phyloP scores from a whole-genome alignment of 2,329 filamentous ascomycete species.

The Ophiosphaerella narmari region DNA sequence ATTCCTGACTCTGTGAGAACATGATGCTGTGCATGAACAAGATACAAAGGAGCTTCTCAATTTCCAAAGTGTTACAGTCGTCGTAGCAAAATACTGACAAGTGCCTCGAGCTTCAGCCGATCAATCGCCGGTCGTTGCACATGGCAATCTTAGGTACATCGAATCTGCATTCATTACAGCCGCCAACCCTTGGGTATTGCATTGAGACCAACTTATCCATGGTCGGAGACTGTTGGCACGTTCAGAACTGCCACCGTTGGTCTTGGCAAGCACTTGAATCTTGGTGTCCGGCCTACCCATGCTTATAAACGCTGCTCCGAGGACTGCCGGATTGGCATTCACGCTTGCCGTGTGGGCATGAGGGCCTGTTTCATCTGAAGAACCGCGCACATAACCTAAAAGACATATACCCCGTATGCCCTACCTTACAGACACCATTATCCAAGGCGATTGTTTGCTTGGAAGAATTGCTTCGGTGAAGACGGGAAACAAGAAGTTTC shows the following conservation, averaged over 20 bases:
- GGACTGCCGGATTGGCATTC: too few species aligned
- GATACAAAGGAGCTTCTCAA: neutral
- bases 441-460: too few species aligned
- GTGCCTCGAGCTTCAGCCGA: neutral
- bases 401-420: too few species aligned
- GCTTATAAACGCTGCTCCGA: too few species aligned
- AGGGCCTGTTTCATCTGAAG: too few species aligned
- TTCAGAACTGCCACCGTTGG: conserved; percentile 7
- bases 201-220: conserved; percentile 7
- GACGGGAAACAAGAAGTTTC: too few species aligned
- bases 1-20: neutral
- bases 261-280: too few species aligned
- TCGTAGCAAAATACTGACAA: conserved; percentile 3
- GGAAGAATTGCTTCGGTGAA: too few species aligned
- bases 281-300: neutral
- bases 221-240: conserved; percentile 1
- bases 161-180: neutral
- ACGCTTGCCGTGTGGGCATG: too few species aligned
- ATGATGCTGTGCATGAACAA: conserved; percentile 7
- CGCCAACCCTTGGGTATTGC: neutral
- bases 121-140: conserved; percentile 2
- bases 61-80: neutral
- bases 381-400: too few species aligned
- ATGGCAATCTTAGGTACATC: conserved; percentile 7
- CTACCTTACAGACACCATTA: too few species aligned